phyloP scores from a whole-genome alignment of 179 eudicot species.

The Silene coronaria region DNA sequence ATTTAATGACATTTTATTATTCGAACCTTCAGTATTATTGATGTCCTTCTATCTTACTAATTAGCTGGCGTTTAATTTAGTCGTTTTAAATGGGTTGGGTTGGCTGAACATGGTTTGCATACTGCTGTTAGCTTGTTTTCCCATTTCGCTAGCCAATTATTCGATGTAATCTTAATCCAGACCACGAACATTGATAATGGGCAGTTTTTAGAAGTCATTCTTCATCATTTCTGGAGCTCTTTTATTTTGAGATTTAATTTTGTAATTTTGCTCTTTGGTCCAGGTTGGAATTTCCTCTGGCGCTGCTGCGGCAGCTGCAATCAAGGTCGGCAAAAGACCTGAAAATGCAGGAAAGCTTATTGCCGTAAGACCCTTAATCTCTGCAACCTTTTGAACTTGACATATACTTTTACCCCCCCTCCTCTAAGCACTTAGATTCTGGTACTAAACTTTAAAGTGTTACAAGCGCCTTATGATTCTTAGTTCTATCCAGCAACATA shows the following conservation, averaged over 20 bases:
- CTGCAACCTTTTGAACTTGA: neutral
- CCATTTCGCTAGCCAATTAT: neutral
- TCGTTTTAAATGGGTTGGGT: neutral
- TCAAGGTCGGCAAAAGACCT: conserved; percentile 78
- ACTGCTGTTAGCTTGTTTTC: neutral
- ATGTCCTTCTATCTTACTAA: neutral
- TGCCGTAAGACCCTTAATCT: conserved; percentile 46
- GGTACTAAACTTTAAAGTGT: too few relatives aligned
- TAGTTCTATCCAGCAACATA: neutral
- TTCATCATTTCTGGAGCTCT: neutral
- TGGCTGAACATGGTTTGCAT: neutral
- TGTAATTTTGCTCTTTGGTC: conserved; percentile 8
- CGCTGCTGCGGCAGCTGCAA: conserved; percentile 92
- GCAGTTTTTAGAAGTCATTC: neutral
- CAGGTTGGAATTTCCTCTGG: conserved; percentile 98
- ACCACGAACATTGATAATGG: neutral
- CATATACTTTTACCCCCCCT: neutral
- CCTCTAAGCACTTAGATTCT: too few relatives aligned
- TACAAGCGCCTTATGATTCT: neutral
- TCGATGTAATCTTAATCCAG: neutral
- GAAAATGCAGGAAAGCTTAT: conserved; percentile 95
- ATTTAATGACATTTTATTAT: neutral
- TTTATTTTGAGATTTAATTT: neutral
- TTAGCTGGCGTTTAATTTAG: neutral
- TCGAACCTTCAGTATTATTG: neutral